Evolutionary conservation across 805 yeast genomes (phyloP).

Genomic region (Myxozyma kluyveri): DNA sequence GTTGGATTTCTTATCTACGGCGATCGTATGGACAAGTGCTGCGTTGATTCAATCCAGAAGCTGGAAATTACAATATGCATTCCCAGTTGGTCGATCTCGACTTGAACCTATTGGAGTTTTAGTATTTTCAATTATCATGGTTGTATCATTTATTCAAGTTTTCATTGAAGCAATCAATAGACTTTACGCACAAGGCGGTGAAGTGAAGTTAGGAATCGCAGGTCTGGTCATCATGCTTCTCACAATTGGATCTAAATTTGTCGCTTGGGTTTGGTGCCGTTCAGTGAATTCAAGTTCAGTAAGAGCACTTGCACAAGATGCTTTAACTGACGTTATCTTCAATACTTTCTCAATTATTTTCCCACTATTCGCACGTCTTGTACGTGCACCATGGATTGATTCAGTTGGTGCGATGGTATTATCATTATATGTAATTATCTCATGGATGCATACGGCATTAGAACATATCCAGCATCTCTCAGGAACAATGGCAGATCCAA

Average conservation of each 20-base stretch:
- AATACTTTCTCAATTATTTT: constrained; percentile 59
- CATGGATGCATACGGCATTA: constrained; percentile 64
- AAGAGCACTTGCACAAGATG: constrained; percentile 78
- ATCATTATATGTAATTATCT: constrained; percentile 57
- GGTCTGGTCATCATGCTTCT: constrained; percentile 58
- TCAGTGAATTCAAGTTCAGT: constrained; percentile 62
- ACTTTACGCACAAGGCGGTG: constrained; percentile 43
- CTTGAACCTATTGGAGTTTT: constrained; percentile 77
- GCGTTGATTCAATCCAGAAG: constrained; percentile 13
- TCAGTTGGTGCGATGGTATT: constrained; percentile 67
- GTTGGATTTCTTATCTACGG: constrained; percentile 69
- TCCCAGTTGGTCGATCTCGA: constrained; percentile 69
- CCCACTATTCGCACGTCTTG: constrained; percentile 58
- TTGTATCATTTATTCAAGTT: constrained; percentile 69
- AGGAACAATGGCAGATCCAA: constrained; percentile 64
- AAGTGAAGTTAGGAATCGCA: constrained; percentile 49
- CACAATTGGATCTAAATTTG: constrained; percentile 59
- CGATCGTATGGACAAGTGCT: constrained; percentile 63
- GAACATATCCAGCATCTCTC: constrained; percentile 74
- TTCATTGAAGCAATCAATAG: constrained; percentile 59
- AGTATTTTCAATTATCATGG: constrained; percentile 67
- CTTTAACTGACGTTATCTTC: constrained; percentile 71
- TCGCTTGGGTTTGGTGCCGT: constrained; percentile 63
- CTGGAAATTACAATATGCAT: constrained; percentile 12
- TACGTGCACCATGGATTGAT: constrained; percentile 67